phyloP scores from a whole-genome alignment of 2,329 filamentous ascomycete genomes.

The Xylariaceae sp. region DNA sequence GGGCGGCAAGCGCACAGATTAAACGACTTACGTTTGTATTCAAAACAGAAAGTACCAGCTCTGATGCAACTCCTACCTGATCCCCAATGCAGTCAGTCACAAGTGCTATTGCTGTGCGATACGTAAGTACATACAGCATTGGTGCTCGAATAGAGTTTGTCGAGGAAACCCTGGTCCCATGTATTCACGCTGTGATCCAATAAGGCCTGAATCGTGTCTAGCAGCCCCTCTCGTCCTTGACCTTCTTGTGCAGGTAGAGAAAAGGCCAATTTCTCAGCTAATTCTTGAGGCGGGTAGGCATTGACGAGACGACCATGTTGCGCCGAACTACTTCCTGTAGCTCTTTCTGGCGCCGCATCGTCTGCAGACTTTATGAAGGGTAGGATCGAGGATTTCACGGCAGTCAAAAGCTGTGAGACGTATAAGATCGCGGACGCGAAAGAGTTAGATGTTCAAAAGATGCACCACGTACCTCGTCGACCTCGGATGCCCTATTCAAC shows the following conservation, averaged over 20 bases:
- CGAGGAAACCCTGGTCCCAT: slow-evolving; percentile 96
- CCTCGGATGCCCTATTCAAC: too few relatives aligned
- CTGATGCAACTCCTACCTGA: slow-evolving; percentile 78
- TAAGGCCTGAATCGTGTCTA: slow-evolving; percentile 67
- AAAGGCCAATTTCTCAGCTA: slow-evolving; percentile 55
- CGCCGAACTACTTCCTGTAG: slow-evolving; percentile 48
- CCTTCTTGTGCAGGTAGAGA: slow-evolving; percentile 55
- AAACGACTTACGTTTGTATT: slow-evolving; percentile 74
- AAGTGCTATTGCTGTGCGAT: background rate
- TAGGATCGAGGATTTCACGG: slow-evolving; percentile 65
- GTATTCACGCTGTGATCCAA: slow-evolving; percentile 91
- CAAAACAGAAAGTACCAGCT: slow-evolving; percentile 77
- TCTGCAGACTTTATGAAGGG: slow-evolving; percentile 72
- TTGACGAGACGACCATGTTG: slow-evolving; percentile 60
- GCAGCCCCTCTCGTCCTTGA: slow-evolving; percentile 68
- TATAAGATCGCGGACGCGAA: too few relatives aligned
- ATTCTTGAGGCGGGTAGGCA: slow-evolving; percentile 55
- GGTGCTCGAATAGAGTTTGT: slow-evolving; percentile 90
- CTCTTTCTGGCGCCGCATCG: slow-evolving; percentile 53
- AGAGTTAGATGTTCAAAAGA: too few relatives aligned
- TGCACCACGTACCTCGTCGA: too few relatives aligned
- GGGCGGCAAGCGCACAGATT: background rate
- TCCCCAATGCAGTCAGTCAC: background rate
- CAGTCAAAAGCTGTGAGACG: slow-evolving; percentile 58
- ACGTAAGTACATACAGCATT: slow-evolving; percentile 60